Percentiles rank a stretch among this genome's conserved stretches.
Conservation (phyloP, 2,329 filamentous ascomycete genomes). For the Cercospora sp. region DNA sequence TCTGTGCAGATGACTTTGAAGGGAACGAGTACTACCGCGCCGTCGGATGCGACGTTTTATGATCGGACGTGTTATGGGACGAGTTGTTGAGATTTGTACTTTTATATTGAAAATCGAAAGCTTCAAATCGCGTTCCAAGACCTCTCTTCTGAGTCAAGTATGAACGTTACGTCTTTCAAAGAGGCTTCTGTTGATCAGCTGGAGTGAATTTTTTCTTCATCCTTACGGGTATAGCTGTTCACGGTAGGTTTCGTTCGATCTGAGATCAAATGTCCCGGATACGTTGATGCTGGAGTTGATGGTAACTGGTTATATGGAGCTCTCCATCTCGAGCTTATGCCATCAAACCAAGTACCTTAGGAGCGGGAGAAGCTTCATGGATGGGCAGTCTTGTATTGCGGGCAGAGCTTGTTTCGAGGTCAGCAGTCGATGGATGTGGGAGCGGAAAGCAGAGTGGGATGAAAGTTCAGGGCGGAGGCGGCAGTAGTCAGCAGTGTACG, state of each 20-base stretch:
- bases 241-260: no score
- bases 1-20: not conserved
- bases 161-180: no score
- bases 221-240: no score
- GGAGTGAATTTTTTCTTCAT: no score
- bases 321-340: not conserved
- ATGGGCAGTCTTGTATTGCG: not conserved
- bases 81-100: not conserved
- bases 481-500: not conserved
- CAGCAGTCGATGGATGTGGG: not conserved
- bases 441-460: not conserved
- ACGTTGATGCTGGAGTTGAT: no score
- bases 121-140: no score
- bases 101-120: no score
- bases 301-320: no score
- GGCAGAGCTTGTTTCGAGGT: not conserved
- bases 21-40: not conserved
- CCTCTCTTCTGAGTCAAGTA: no score
- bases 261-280: no score
- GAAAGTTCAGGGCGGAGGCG: not conserved
- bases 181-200: no score
- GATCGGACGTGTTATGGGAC: not conserved
- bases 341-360: not conserved
- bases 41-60: not conserved
- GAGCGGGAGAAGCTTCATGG: not conserved